Conservation (phyloP, 805 yeast genomes). For the Teunomyces atbi region DNA sequence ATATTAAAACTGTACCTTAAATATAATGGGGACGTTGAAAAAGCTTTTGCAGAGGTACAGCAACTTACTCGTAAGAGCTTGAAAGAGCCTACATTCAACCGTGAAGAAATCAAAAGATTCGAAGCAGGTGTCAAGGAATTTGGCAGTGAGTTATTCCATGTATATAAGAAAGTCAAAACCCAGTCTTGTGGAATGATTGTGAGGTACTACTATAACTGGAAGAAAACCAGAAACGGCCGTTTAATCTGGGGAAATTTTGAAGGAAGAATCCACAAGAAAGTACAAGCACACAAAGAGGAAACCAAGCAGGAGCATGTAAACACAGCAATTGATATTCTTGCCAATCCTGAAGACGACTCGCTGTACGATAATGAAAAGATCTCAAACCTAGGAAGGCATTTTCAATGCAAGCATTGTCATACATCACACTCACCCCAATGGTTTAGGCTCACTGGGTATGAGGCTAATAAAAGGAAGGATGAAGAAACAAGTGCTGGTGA, state of each 20-base stretch:
- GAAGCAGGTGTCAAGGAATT: conserved; percentile 69
- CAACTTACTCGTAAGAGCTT: conserved; percentile 55
- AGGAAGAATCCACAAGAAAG: conserved; percentile 64
- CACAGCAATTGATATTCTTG: conserved; percentile 44
- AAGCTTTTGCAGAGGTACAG: conserved; percentile 47
- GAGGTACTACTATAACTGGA: conserved; percentile 87
- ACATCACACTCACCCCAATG: conserved; percentile 57
- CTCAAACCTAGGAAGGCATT: conserved; percentile 32
- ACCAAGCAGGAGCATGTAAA: conserved; percentile 12
- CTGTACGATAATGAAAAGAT: conserved; percentile 60
- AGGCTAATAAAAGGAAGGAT: conserved; percentile 34
- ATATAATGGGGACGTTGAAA: conserved; percentile 46
- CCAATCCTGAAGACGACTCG: conserved; percentile 70
- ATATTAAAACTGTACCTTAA: conserved; percentile 56
- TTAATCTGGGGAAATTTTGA: conserved; percentile 78
- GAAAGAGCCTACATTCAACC: conserved; percentile 73
- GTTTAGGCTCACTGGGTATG: conserved; percentile 68
- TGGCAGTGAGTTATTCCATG: conserved; percentile 80
- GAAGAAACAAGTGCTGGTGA: conserved; percentile 8
- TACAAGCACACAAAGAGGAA: conserved; percentile 28
- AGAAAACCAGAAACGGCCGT: conserved; percentile 75
- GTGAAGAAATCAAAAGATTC: conserved; percentile 63
- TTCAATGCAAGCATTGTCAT: conserved; percentile 72
- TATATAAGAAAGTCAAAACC: conserved; percentile 65
- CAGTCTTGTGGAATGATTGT: conserved; percentile 79